Evolutionary conservation across 108 stramenopile genomes (phyloP).

Genomic region (Phaeodactylum tricornutum): DNA sequence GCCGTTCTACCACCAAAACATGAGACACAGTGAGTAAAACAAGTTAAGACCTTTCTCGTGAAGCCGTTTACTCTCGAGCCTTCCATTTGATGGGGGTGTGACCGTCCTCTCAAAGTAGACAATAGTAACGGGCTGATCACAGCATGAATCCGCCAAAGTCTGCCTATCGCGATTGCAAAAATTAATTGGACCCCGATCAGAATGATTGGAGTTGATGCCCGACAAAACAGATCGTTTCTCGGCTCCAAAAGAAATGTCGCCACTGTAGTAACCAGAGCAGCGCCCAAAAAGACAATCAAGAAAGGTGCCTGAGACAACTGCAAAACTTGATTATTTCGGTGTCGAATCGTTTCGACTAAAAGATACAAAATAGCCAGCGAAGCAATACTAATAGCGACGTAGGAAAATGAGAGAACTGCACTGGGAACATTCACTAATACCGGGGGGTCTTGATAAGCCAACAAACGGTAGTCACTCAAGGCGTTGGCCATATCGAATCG

Average conservation of each 20-base stretch:
- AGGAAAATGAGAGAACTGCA: slow-evolving; percentile 2
- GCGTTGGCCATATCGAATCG: slow-evolving; percentile 24
- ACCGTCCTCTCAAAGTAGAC: neutral
- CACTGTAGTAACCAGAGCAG: slow-evolving; percentile 17
- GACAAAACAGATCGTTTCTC: slow-evolving; percentile 15
- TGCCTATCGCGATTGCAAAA: slow-evolving; percentile 9
- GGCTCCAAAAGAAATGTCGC: slow-evolving; percentile 13
- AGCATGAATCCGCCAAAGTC: slow-evolving; percentile 26
- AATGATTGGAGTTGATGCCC: slow-evolving; percentile 1
- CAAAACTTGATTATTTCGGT: slow-evolving; percentile 14
- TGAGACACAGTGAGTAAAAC: neutral
- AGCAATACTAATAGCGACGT: slow-evolving; percentile 9
- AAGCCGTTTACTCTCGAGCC: neutral
- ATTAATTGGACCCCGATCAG: slow-evolving; percentile 16
- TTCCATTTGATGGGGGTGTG: neutral
- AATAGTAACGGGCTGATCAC: slow-evolving; percentile 18
- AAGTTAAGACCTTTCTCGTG: no score
- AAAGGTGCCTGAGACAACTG: slow-evolving; percentile 14
- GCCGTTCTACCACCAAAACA: no score
- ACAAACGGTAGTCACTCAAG: neutral
- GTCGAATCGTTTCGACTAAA: slow-evolving; percentile 7
- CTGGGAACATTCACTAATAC: slow-evolving; percentile 5
- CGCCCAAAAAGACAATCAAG: slow-evolving; percentile 13
- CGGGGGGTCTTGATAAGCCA: slow-evolving; percentile 12
- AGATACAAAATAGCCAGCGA: slow-evolving; percentile 5